A percentile compares a stretch with the other conserved stretches of the same genome.
phyloP scores from a whole-genome alignment of 805 yeast genomes.

The Sugiyamaella qingdaonensis region DNA sequence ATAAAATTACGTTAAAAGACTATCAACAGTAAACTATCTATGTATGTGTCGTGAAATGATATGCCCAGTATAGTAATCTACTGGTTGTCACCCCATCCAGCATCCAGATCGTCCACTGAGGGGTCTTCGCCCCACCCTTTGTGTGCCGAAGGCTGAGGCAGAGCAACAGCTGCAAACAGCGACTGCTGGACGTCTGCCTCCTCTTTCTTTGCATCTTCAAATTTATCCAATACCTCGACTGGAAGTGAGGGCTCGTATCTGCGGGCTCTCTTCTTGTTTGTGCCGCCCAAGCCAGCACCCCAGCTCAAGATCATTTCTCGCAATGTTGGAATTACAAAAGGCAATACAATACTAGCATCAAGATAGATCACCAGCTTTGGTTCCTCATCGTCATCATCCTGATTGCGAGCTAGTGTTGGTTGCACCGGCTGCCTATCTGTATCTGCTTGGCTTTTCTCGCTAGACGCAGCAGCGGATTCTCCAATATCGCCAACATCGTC shows the following conservation, averaged over 20 bases:
- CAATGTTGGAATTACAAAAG: conserved; percentile 65
- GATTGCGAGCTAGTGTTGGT: conserved; percentile 6
- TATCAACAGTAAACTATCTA: background rate
- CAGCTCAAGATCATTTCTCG: conserved; percentile 68
- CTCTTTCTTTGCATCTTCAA: conserved; percentile 47
- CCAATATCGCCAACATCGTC: background rate
- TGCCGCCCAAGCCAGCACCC: conserved; percentile 71
- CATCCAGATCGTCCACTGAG: conserved; percentile 18
- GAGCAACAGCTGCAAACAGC: conserved; percentile 17
- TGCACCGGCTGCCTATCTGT: conserved; percentile 4
- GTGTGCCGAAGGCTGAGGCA: conserved; percentile 26
- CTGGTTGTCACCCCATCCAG: conserved; percentile 10
- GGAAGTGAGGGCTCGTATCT: conserved; percentile 72
- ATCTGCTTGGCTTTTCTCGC: background rate
- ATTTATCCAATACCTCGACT: conserved; percentile 59
- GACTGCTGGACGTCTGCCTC: conserved; percentile 3
- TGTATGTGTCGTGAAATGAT: background rate
- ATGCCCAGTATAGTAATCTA: background rate
- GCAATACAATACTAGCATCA: conserved; percentile 35
- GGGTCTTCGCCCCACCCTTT: conserved; percentile 26
- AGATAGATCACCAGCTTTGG: conserved; percentile 29
- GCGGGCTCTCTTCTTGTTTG: conserved; percentile 48
- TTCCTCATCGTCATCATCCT: conserved; percentile 17
- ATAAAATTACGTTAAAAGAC: background rate
- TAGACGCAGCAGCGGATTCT: background rate